A percentile compares a stretch with the other conserved stretches of the same genome.
Evolutionary conservation across 2,329 filamentous ascomycete genomes (phyloP).

Genomic region (Clathrospora elynae): DNA sequence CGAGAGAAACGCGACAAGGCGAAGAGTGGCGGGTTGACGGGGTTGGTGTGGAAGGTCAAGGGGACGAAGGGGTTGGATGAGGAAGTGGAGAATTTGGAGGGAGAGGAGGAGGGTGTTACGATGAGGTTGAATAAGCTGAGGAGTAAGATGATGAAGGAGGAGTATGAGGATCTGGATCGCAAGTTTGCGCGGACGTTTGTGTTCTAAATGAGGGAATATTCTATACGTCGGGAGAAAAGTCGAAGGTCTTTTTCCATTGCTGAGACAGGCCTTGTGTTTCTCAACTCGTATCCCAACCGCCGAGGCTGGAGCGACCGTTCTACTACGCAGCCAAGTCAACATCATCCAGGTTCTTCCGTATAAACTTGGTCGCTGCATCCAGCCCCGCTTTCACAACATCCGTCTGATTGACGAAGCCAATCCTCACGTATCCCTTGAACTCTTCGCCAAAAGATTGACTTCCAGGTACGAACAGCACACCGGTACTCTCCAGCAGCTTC

Average conservation of each 20-base stretch:
- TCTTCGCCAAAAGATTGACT: conserved; percentile 74
- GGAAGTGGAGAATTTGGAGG: conserved; percentile 40
- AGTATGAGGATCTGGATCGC: conserved; percentile 44
- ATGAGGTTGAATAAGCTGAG: conserved; percentile 44
- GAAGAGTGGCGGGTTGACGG: conserved; percentile 24
- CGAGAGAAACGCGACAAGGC: conserved; percentile 39
- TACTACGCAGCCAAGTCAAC: conserved; percentile 47
- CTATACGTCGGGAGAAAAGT: too few species aligned
- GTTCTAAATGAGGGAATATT: too few species aligned
- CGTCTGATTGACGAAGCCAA: conserved; percentile 77
- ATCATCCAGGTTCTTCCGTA: conserved; percentile 62
- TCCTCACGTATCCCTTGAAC: conserved; percentile 72
- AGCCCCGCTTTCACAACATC: conserved; percentile 70
- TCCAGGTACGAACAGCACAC: conserved; percentile 76
- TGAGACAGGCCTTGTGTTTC: too few species aligned
- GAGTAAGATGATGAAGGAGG: conserved; percentile 40
- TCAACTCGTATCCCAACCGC: too few species aligned
- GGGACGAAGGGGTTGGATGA: conserved; percentile 35
- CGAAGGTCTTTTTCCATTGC: too few species aligned
- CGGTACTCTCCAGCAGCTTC: conserved; percentile 68
- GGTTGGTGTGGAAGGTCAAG: conserved; percentile 35
- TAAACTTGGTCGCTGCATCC: conserved; percentile 59
- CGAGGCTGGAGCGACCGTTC: too few species aligned
- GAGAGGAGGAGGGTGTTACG: conserved; percentile 43
- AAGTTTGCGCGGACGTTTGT: conserved; percentile 46